phyloP scores from a whole-genome alignment of 106 monocot genomes.

The Acanthochlamys bracteata region DNA sequence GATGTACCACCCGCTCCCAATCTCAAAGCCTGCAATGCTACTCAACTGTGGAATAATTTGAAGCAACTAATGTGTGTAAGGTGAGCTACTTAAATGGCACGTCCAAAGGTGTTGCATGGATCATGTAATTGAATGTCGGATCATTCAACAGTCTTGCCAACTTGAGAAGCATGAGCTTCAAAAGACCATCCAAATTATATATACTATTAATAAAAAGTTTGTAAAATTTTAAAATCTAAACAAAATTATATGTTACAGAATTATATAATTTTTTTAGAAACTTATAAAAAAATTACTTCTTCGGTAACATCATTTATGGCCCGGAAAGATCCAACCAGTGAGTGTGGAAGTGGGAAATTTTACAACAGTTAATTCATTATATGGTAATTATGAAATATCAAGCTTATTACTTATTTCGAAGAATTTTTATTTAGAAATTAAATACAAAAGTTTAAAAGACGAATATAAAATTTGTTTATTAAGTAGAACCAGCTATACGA shows the following conservation, averaged over 20 bases:
- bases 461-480: too few species aligned
- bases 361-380: not conserved
- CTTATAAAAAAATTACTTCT: too few species aligned
- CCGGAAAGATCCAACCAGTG: too few species aligned
- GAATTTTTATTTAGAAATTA: too few species aligned
- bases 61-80: conserved; percentile 82
- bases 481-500: too few species aligned
- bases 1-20: conserved; percentile 86
- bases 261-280: too few species aligned
- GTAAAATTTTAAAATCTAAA: too few species aligned
- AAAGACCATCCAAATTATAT: conserved; percentile 66
- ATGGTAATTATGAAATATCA: not conserved
- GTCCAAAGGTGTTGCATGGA: conserved; percentile 71
- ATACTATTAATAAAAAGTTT: too few species aligned
- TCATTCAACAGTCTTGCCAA: conserved; percentile 68
- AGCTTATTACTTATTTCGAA: too few species aligned
- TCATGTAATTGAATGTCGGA: conserved; percentile 87
- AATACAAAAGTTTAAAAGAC: too few species aligned
- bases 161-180: conserved; percentile 64
- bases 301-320: too few species aligned
- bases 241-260: too few species aligned
- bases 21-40: conserved; percentile 68
- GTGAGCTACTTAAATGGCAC: conserved; percentile 20
- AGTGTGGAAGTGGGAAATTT: not conserved
- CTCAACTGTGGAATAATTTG: conserved; percentile 83